Evolutionary conservation across 1,284 basidiomycete species (phyloP), one percentile per base, ranked within the genome.

Genomic region (Cutaneotrichosporon cutaneum): DNA sequence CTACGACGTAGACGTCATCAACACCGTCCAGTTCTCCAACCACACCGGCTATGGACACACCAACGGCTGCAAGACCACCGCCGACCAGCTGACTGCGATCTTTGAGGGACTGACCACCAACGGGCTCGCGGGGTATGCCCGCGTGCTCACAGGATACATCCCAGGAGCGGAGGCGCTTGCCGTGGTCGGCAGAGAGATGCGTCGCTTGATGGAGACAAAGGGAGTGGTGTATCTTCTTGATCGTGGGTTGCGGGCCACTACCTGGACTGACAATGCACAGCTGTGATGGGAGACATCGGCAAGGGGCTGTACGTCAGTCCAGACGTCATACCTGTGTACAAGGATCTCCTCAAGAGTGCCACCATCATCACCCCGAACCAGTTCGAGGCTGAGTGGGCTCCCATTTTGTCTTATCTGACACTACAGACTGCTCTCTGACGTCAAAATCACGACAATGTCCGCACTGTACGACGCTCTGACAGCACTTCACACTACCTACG

Each of bases 291-390:
- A 14, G 95, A 97, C 76, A 84, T 91, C 14, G 92, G 92, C 4
- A 84, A 82, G 53, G 77, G 77, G 8, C 81, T 96, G 13, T 99
- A 99, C 71, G 94, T 99, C 27, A 86, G 92, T 7, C 82, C 87
- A 13, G 88, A 92, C 66, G 92, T 94, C 6, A 84, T 99, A 58
- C 92, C 94, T 0, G 85, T 94, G 53, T 99, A 99, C 81, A 86
- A 87, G 56, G 70, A 76, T 21, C 85, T 99, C 80, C 83, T 99
- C 2, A 83, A 85, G 18, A 81, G 89, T 24, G 88, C 94, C 1
- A 92, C 90, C 0, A 88, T 98, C 60, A 95, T 97, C 67, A 94
- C 95, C 0, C 95, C 95, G 0, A 99, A 99, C 76, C 96, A 94
- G 85, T 99, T 95, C 68, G 96, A 99, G 81, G 90, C 90, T 59